Conservation (phyloP, 2,329 filamentous ascomycete genomes). For the Exophiala aquamarina region DNA sequence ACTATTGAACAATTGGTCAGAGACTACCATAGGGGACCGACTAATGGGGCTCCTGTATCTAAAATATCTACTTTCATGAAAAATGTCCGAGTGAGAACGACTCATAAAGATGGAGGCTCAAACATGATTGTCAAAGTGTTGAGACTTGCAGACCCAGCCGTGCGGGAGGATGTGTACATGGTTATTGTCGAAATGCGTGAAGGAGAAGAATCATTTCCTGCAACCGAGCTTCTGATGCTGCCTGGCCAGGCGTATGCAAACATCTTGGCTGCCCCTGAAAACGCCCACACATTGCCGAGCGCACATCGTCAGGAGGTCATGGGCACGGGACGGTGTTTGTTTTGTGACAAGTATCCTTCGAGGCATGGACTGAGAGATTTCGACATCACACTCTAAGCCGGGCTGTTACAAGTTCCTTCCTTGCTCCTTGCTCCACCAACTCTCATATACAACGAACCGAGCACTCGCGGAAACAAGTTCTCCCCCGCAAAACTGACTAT, state of each 20-base stretch:
- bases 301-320: conserved; percentile 7
- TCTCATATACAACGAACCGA: conserved; percentile 3
- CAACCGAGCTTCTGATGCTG: conserved; percentile 5
- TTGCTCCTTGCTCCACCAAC: conserved; percentile 1
- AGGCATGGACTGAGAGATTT: neutral
- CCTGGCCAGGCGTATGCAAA: conserved; percentile 14
- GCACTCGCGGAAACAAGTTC: neutral
- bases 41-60: neutral
- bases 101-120: too few relatives aligned
- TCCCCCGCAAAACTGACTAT: neutral
- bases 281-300: neutral
- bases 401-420: conserved; percentile 8
- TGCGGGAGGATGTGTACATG: neutral
- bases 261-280: neutral
- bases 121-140: too few relatives aligned
- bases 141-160: too few relatives aligned
- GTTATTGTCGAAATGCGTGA: conserved; percentile 3
- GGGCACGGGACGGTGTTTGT: neutral
- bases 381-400: neutral
- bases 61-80: too few relatives aligned
- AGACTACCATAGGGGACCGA: neutral
- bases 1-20: conserved; percentile 13
- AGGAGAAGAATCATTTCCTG: conserved; percentile 2
- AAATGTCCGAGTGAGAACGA: neutral
- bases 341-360: neutral